Evolutionary conservation across 169 alveolate species (phyloP).

Genomic region (Amoebophrya sp.): DNA sequence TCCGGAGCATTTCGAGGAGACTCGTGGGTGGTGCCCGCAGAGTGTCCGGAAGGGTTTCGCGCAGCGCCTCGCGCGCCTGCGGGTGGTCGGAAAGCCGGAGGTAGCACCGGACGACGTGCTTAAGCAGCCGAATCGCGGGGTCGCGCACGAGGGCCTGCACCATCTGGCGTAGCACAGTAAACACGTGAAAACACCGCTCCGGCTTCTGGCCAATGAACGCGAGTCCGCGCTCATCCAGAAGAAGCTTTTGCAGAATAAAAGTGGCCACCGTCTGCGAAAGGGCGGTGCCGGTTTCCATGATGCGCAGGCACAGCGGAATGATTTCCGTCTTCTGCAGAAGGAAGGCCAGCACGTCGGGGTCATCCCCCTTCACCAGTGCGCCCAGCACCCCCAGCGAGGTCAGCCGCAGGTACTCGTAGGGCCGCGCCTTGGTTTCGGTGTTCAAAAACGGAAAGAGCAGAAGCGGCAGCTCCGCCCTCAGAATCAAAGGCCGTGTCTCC

Average conservation of each 20-base stretch:
- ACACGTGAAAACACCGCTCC: conserved; percentile 46
- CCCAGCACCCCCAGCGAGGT: conserved; percentile 99
- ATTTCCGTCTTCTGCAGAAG: conserved; percentile 91
- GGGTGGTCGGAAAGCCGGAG: conserved; percentile 91
- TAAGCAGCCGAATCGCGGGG: conserved; percentile 42
- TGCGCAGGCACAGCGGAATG: conserved; percentile 94
- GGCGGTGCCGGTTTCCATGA: conserved; percentile 98
- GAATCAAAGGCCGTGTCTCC: conserved; percentile 89
- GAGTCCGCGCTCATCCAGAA: conserved; percentile 92
- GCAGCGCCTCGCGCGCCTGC: conserved; percentile 57
- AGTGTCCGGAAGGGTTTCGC: conserved; percentile 22
- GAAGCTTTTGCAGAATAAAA: conserved; percentile 94
- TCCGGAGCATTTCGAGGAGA: not conserved
- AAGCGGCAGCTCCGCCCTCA: conserved; percentile 94
- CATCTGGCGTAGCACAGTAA: conserved; percentile 27
- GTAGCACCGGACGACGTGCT: conserved; percentile 75
- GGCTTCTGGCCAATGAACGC: conserved; percentile 73
- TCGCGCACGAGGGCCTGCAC: conserved; percentile 25
- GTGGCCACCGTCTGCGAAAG: conserved; percentile 88
- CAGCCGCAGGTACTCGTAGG: conserved; percentile 93
- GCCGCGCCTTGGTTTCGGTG: conserved; percentile 85
- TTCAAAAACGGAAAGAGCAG: conserved; percentile 96
- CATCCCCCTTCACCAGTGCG: conserved; percentile 90
- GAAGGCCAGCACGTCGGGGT: conserved; percentile 60
- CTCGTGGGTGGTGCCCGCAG: conserved; percentile 27